phyloP scores from a whole-genome alignment of 108 stramenopile species.

The Discostella pseudostelligera region DNA sequence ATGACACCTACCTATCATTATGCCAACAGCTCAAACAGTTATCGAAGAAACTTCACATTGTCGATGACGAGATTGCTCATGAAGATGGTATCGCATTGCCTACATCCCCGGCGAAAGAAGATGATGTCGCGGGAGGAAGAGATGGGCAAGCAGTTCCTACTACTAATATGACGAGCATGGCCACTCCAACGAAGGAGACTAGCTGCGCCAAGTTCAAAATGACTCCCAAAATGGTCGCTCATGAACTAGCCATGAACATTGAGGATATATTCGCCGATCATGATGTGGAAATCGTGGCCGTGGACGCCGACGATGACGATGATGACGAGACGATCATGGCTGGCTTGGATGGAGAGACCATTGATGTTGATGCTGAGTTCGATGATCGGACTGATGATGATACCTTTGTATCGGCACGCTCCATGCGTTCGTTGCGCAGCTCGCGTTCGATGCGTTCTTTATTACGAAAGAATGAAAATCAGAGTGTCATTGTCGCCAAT shows the following conservation, averaged over 20 bases:
- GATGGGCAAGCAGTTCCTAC: neutral
- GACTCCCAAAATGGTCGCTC: conserved; percentile 41
- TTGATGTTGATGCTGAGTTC: neutral
- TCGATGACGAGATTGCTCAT: conserved; percentile 25
- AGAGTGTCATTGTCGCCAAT: neutral
- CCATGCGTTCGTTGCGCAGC: conserved; percentile 9
- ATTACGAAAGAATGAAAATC: neutral
- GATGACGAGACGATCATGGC: neutral
- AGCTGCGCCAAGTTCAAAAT: conserved; percentile 14
- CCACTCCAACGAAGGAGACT: neutral
- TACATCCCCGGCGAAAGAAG: neutral
- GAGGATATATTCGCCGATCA: conserved; percentile 45
- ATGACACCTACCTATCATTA: conserved; percentile 16
- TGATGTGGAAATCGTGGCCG: conserved; percentile 42
- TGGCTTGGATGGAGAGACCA: neutral
- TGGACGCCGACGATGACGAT: conserved; percentile 37
- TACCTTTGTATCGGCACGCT: conserved; percentile 43
- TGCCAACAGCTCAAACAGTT: conserved; percentile 36
- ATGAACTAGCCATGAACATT: conserved; percentile 40
- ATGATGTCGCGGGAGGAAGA: neutral
- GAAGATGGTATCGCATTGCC: neutral
- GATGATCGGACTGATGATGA: conserved; percentile 24
- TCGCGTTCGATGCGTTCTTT: conserved; percentile 4
- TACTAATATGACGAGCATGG: conserved; percentile 1
- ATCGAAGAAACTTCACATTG: conserved; percentile 41